These are phyloP conservation scores for Carpinus viminea DNA, from an alignment of 306 rosid species.

Conservation along the genomic window DNA sequence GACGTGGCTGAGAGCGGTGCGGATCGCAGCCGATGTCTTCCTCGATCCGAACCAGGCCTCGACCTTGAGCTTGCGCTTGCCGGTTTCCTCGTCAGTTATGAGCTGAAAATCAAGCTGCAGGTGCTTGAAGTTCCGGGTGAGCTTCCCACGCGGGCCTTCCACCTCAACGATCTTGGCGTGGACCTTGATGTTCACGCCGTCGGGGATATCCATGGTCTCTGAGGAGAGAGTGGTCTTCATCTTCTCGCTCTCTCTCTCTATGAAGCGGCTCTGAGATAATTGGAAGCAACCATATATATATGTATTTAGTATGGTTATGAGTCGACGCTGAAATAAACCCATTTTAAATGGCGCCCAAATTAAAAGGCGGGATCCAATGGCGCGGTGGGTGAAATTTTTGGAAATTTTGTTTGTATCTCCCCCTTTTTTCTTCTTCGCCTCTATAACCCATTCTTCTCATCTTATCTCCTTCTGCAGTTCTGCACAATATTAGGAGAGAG, in stretches of 20 bases:
- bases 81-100: conserved; percentile 53
- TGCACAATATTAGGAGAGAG: too few species aligned
- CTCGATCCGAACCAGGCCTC: conserved; percentile 77
- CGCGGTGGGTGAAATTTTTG: too few species aligned
- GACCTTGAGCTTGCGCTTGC: conserved; percentile 63
- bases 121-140: conserved; percentile 72
- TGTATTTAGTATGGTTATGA: too few species aligned
- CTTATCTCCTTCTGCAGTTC: too few species aligned
- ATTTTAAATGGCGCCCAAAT: too few species aligned
- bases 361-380: too few species aligned
- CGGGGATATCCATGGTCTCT: conserved; percentile 78
- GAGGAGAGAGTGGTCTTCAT: conserved; percentile 85
- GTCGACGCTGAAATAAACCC: too few species aligned
- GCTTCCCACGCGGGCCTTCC: conserved; percentile 77
- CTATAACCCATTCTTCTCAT: too few species aligned
- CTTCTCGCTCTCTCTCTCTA: conserved; percentile 5
- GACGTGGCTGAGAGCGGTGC: conserved; percentile 82
- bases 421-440: too few species aligned
- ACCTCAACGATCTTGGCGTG: conserved; percentile 82
- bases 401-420: too few species aligned
- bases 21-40: conserved; percentile 80
- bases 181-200: conserved; percentile 70
- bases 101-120: conserved; percentile 73
- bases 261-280: background rate
- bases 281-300: background rate